Evolutionary conservation across 2,329 filamentous ascomycete species (phyloP).

Genomic region (Podosphaera xanthii): DNA sequence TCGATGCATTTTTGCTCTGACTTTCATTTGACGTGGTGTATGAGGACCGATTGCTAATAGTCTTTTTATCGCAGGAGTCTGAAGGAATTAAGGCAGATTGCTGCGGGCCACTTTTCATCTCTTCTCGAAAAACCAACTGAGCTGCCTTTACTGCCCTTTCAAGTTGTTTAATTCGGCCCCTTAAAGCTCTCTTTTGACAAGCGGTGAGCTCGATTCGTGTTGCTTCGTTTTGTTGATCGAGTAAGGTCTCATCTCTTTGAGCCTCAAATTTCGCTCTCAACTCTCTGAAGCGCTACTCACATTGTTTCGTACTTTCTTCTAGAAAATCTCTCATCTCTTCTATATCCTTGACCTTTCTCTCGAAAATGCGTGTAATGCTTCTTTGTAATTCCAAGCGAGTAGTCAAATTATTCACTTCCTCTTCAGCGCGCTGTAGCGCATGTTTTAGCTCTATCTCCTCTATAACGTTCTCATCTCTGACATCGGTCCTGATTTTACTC

Average conservation of each 20-base stretch:
- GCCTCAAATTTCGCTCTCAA: not conserved
- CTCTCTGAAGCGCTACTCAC: not conserved
- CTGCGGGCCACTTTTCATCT: no score
- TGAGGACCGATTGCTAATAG: no score
- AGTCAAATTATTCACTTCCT: not conserved
- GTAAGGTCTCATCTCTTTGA: not conserved
- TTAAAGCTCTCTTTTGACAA: no score
- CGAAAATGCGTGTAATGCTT: not conserved
- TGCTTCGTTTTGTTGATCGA: not conserved
- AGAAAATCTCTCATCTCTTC: not conserved
- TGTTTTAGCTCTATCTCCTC: not conserved
- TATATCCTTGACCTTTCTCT: not conserved
- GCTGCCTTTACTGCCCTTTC: no score
- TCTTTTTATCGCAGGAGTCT: no score
- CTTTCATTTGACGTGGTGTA: no score
- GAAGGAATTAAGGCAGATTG: no score
- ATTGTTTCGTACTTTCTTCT: not conserved
- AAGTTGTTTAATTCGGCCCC: no score
- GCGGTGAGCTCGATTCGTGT: not conserved
- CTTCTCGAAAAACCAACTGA: no score
- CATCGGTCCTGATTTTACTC: not conserved
- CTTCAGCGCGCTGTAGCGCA: not conserved
- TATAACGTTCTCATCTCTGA: no score
- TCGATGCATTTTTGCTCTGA: no score
- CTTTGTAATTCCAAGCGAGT: not conserved